Base-by-base conservation (phyloP, 768 basidiomycete species). In the Mycena indigotica region DNA sequence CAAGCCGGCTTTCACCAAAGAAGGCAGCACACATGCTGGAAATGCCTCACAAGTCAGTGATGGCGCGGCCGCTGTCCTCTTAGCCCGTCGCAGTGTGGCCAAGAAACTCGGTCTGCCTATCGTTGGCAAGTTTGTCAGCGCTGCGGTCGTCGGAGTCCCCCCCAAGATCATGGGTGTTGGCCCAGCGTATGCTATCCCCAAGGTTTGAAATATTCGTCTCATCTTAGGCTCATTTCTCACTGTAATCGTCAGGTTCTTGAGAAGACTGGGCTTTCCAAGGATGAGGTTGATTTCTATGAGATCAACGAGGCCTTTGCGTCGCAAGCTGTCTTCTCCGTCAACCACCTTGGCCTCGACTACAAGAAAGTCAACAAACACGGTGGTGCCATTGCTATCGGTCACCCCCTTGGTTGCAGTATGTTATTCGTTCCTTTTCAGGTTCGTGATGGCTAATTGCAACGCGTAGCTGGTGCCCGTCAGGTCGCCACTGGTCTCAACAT, bases 1-100 rank as follows among this genome's bases (percentile, higher is more conserved):
- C 60, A 93, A 91, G 74, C 85, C 92, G n/a, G 86, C 91, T 3
- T 96, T 96, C 77, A 72, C 75, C 55, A 85, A 89, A 75, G 83
- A 82, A 52, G 92, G 87, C 15, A 72, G 77, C 25, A 94, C 92
- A 4, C 90, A 93, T 67, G 93, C 90, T 41, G 89, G 91, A 24
- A 96, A 92, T 72, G 88, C 93, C 1, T 91, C 87, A 2, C 95
- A 97, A 70, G 84, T 96, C 48, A 93, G 93, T 4, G 95, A 97
- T 63, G 95, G 94, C 49, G 94, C 94, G 2, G 91, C 93, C 16
- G 94, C 94, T 0, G 92, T 96, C 49, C 76, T 96, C 50, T 85
- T 95, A 54, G 78, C 90, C 25, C 84, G 91, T 46, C 85, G 95
- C 35, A 88, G 87, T 26, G 80, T 85, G 51, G 94, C 95, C 4